Base-by-base conservation (phyloP, 345 rosid genomes). In the Anacardium occidentale region DNA sequence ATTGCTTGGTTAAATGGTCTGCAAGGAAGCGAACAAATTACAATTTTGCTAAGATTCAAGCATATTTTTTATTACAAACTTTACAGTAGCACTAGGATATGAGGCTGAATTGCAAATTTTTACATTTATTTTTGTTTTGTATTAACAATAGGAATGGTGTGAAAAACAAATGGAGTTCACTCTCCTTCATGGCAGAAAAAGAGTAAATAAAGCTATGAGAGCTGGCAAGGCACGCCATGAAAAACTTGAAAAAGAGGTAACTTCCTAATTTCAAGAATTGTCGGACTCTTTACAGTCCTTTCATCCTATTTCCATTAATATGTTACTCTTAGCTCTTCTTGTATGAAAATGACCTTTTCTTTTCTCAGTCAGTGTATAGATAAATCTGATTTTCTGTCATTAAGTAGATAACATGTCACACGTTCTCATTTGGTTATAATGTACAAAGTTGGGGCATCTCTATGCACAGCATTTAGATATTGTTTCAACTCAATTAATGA, bases 101-200 rank as follows among this genome's bases (percentile, higher is more conserved):
- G 51, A 45, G 21, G 34, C 50, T 68, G 62, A 55, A 26, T 68
- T 68, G 17, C 34, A 42, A 56, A 62, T 20, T 25, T 20, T 65
- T 70, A 29, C 10, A 57, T 7, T 53, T 22, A n/a, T 57, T 71
- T 44, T 12, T 24, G 11, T 3, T 70, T 50, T n/a, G 54, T 61
- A 32, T 73, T 69, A 58, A 58, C 51, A 22, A 21, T 72, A 93
- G 97, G 97, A 93, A 79, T 93, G 98, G 98, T 93, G 98, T 65
- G 93, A 89, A 76, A 93, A 91, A 73, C 84, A 87, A 78, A 85
- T 83, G 91, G 92, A 93, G 85, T 83, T 76, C 81, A 44, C 6
- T 72, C 89, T 93, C 62, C 79, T 57, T 45, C 67, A 68, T 24
- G 87, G 89, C 21, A 73, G 74, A 76, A 79, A 68, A 62, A 80